A percentile compares a stretch with the other conserved stretches of the same genome.
phyloP scores from a whole-genome alignment of 768 basidiomycete species.

The Tulasnella sp. region DNA sequence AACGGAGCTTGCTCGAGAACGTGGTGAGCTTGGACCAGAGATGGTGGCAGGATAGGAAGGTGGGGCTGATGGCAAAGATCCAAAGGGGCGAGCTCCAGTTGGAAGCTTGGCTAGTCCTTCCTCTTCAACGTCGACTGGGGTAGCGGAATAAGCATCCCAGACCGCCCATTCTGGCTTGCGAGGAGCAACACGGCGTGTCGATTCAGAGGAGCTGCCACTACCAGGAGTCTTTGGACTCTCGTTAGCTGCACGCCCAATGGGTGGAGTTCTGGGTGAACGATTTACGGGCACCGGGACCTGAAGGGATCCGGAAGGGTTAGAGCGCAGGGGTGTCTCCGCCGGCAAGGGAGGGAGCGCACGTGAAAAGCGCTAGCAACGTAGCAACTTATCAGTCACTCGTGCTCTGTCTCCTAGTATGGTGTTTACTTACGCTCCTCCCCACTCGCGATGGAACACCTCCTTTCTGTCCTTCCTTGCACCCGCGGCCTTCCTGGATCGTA shows the following conservation, averaged over 20 bases:
- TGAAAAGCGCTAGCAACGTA: not conserved
- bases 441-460: not conserved
- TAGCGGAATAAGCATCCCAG: not conserved
- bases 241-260: not conserved
- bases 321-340: not conserved
- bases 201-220: not conserved
- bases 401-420: not conserved
- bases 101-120: too few relatives aligned
- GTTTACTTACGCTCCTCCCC: not conserved
- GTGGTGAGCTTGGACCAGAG: not conserved
- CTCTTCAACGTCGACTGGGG: not conserved
- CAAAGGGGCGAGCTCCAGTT: not conserved
- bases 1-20: not conserved
- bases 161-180: not conserved
- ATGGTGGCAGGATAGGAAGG: not conserved
- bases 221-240: not conserved
- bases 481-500: not conserved
- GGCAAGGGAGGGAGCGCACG: not conserved
- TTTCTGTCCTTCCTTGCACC: not conserved
- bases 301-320: not conserved
- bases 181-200: not conserved
- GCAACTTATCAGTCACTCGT: not conserved
- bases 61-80: not conserved
- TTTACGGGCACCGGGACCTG: not conserved
- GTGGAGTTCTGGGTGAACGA: not conserved